Evolutionary conservation across 768 basidiomycete species (phyloP), one percentile per base, ranked within the genome.

Genomic region (Lactifluus subvellereus): DNA sequence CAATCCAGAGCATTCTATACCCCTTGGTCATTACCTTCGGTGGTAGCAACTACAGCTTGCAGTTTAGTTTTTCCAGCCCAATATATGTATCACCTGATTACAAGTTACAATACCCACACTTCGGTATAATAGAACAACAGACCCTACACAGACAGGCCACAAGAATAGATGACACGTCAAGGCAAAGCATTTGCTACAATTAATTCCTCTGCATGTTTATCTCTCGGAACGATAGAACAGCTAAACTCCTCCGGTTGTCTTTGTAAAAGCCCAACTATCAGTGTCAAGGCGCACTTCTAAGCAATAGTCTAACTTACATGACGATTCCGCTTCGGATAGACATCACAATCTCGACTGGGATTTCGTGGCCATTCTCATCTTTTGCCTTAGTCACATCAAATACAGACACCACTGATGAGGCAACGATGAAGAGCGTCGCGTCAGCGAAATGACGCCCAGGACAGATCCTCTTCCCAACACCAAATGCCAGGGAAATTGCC

Each of bases 381-480:
- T 58, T 59, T 14, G 66, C 63, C 42, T 67, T 67, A 14, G 49
- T 30, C 3, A 67, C n/a, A 16, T 54, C 35, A 37, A 67, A 67
- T 6, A 59, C 43, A 1, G 66, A 57, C 27, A 67, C 30, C 10
- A 67, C 38, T 2, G 67, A 52, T 38, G 37, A 66, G 0, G 54
- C 40, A 18, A 65, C 45, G 8, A 71, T 49, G 49, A 63, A 71
- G 2, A 70, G 48, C 3, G 57, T 65, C 20, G 60, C 43, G 14
- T 71, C 69, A 0, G 61, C 70, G n/a, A 70, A 45, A 27, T 68
- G 62, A 22, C 67, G 67, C 10, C 69, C 69, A 0, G 69, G 67
- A 47, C 69, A 70, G 54, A 65, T 62, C 42, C 65, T 32, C 47
- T 49, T 66, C 18, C 65, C 65, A 16, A 20, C 30, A 2, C 65